Evolutionary conservation across 352 stramenopile genomes (phyloP), one percentile per base, ranked within the genome.

Genomic region (Pythium pyrilobum): DNA sequence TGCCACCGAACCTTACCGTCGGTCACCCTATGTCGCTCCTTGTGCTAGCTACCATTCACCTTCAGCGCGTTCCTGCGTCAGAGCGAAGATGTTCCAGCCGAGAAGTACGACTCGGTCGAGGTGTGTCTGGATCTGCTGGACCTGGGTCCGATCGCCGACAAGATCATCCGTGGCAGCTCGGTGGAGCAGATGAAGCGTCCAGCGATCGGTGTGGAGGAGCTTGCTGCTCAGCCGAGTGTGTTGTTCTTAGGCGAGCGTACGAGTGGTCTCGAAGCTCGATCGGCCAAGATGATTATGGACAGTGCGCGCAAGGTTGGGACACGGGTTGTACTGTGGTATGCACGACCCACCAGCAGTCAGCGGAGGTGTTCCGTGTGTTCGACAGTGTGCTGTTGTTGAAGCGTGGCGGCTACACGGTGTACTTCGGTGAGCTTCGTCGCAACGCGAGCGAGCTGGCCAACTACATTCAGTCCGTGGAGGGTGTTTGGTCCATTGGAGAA

Each of bases 321-420:
- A 62, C 59, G 20, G 85, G 80, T 13, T 72, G 82, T 15, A 95
- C 85, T 24, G 81, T 95, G 43, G 66, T 90, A 27, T 85, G 80
- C 46, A 96, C 85, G 20, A 96, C 96, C 62, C 87, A 96, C 46
- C 87, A 96, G 63, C 87, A 85, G 10, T 89, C 71, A 45, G 76
- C 64, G 13, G 66, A 73, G 28, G 69, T 95, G 10, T 95, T 95
- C 69, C 55, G 68, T 12, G 72, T 76, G 27, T 85, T 82, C 46
- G 85, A 96, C 49, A 61, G 81, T 21, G 52, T 96, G 15, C 29
- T 62, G 20, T 27, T 62, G 9, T 24, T 62, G 4, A 49, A 62
- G 25, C 20, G 23, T 23, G 54, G 54, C 45, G 54, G 54, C 15
- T 10, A 56, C 23, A 62, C 25, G 5, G 46, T 62, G 4, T 62